These are phyloP conservation scores for Thalassiosira hispida DNA, from an alignment of 352 stramenopile genomes.

Conservation along the genomic window DNA sequence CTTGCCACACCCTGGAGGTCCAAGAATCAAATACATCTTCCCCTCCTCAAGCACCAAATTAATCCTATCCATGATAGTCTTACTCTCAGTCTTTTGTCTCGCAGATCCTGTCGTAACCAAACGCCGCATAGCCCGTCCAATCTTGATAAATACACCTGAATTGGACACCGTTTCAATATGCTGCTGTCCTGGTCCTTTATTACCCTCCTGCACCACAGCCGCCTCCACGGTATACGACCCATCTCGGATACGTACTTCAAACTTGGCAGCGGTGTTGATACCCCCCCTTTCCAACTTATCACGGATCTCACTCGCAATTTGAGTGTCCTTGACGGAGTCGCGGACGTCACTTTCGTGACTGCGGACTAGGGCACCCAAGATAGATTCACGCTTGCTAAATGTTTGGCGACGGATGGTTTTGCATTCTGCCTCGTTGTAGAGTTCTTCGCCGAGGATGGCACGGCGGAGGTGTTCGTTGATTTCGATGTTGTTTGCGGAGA, in stretches of 20 bases:
- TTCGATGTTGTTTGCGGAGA: slow-evolving; percentile 31
- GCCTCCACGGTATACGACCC: slow-evolving; percentile 25
- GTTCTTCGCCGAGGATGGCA: slow-evolving; percentile 30
- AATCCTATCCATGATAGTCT: slow-evolving; percentile 64
- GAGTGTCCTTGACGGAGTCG: neutral
- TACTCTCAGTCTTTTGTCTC: slow-evolving; percentile 23
- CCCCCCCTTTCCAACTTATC: slow-evolving; percentile 9
- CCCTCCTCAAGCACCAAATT: slow-evolving; percentile 65
- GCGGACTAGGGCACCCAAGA: slow-evolving; percentile 10
- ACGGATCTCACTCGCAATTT: slow-evolving; percentile 9
- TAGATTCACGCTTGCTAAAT: slow-evolving; percentile 30
- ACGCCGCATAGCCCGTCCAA: slow-evolving; percentile 13
- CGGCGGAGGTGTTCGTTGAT: slow-evolving; percentile 33
- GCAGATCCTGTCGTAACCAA: slow-evolving; percentile 7
- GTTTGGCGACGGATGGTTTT: neutral
- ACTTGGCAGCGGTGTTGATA: neutral
- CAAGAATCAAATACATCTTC: slow-evolving; percentile 79
- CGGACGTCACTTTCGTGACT: slow-evolving; percentile 11
- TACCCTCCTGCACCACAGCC: neutral
- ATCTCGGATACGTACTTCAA: slow-evolving; percentile 40
- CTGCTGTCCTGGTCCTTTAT: neutral
- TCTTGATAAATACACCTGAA: slow-evolving; percentile 6
- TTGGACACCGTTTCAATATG: slow-evolving; percentile 33
- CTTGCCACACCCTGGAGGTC: slow-evolving; percentile 72
- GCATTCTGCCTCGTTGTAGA: slow-evolving; percentile 7